A percentile compares a stretch with the other conserved stretches of the same genome.
phyloP scores from a whole-genome alignment of 495 filamentous ascomycete species.

The Penicillium daleae region DNA sequence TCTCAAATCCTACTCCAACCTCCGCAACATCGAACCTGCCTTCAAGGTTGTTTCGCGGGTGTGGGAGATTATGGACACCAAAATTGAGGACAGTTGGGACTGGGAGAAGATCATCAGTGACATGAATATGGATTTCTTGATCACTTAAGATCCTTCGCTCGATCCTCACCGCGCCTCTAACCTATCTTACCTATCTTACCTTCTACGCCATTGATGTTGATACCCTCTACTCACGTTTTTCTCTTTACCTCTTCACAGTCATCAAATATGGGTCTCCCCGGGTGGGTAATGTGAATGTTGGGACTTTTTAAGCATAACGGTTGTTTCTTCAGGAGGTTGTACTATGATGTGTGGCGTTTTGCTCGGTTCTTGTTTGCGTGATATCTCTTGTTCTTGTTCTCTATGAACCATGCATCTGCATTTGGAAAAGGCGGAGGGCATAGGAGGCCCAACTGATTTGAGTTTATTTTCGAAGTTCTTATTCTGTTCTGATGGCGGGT shows the following conservation, averaged over 20 bases:
- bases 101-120: constrained; percentile 81
- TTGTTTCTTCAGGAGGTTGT: constrained; percentile 23
- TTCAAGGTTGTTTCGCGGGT: constrained; percentile 75
- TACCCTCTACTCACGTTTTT: constrained; percentile 15
- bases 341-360: constrained; percentile 28
- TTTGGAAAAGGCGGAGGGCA: constrained; percentile 12
- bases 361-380: constrained; percentile 16
- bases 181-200: constrained; percentile 6
- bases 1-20: constrained; percentile 75
- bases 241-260: constrained; percentile 7
- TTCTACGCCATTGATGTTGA: constrained; percentile 18
- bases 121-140: constrained; percentile 82
- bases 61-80: constrained; percentile 81
- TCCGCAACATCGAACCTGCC: constrained; percentile 80
- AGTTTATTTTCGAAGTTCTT: constrained; percentile 6
- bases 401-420: constrained; percentile 23
- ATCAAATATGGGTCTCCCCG: neutral
- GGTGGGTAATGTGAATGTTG: constrained; percentile 6
- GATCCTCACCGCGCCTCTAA: neutral
- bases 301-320: constrained; percentile 21
- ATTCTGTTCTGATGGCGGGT: constrained; percentile 4
- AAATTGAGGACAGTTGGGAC: constrained; percentile 80
- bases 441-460: constrained; percentile 12
- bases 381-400: constrained; percentile 5
- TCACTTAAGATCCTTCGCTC: constrained; percentile 49